Conservation (phyloP, 179 eudicot genomes). For the Camellia oleifera region DNA sequence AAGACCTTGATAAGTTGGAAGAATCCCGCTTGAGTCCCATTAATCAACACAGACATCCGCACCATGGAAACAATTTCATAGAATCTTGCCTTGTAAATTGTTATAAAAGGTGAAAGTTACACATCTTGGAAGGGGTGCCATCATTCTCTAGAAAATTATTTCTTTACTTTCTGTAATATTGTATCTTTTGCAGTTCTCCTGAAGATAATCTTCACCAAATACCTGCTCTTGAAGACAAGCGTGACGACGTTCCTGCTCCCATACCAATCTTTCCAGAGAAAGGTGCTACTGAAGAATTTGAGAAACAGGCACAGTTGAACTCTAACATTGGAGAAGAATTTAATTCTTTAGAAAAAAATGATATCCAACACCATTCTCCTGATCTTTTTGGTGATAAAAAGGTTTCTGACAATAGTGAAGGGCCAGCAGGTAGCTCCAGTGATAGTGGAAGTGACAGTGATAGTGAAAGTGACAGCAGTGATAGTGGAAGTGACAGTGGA, state of each 20-base stretch:
- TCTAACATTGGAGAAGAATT: conserved; percentile 41
- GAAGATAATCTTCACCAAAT: conserved; percentile 45
- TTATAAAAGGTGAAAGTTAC: not conserved
- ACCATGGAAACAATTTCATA: not conserved
- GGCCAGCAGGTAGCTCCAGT: conserved; percentile 56
- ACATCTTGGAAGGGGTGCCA: not conserved
- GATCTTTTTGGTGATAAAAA: conserved; percentile 66
- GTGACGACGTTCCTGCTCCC: conserved; percentile 34
- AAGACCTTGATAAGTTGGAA: too few species aligned
- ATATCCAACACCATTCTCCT: conserved; percentile 46
- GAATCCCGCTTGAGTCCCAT: too few species aligned
- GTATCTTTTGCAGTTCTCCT: conserved; percentile 55
- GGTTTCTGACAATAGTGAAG: conserved; percentile 49
- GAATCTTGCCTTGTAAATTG: not conserved
- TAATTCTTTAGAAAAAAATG: conserved; percentile 44
- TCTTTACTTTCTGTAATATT: not conserved
- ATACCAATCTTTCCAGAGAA: conserved; percentile 27
- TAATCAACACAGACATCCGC: too few species aligned
- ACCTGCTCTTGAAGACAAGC: conserved; percentile 35
- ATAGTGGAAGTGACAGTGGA: conserved; percentile 57
- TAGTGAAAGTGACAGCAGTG: conserved; percentile 59
- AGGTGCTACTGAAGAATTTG: conserved; percentile 34
- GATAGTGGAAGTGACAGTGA: conserved; percentile 75
- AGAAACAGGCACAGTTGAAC: conserved; percentile 39
- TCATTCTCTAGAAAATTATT: not conserved